Conservation (phyloP, 2,329 filamentous ascomycete genomes). For the Ceratocystis alfenasii region DNA sequence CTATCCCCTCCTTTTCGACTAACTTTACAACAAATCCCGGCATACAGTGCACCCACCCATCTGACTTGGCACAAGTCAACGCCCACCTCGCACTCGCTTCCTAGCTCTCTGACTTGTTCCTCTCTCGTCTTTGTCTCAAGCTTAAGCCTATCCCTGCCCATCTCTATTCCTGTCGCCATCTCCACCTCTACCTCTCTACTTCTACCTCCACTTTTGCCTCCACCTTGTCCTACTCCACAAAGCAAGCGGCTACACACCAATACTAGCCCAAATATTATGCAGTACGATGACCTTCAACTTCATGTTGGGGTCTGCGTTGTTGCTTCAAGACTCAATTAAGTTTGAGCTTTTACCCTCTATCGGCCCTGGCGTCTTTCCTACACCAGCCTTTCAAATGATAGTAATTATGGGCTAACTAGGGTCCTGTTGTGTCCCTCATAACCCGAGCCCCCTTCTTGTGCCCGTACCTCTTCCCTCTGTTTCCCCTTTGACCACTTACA, state of each 20-base stretch:
- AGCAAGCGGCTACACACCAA: too few species aligned
- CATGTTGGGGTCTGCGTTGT: neutral
- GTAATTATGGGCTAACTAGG: neutral
- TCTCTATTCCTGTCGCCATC: neutral
- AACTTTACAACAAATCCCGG: neutral
- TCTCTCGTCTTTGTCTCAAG: conserved; percentile 7
- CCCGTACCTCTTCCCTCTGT: neutral
- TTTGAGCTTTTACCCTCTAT: neutral
- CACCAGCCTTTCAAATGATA: neutral
- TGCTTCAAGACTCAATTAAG: neutral
- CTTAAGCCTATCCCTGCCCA: neutral
- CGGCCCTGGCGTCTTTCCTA: neutral
- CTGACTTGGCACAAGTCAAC: neutral
- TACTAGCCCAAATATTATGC: too few species aligned
- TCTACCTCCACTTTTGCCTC: neutral
- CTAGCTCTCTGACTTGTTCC: conserved; percentile 11
- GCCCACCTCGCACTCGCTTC: conserved; percentile 16
- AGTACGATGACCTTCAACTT: too few species aligned
- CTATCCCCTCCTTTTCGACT: too few species aligned
- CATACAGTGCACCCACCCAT: neutral
- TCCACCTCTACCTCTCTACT: neutral
- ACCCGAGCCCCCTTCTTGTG: neutral
- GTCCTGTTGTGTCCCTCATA: neutral
- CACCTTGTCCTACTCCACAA: too few species aligned
- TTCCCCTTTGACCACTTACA: neutral